Conservation (phyloP, 257 asterid species). For the Vinca minor region DNA sequence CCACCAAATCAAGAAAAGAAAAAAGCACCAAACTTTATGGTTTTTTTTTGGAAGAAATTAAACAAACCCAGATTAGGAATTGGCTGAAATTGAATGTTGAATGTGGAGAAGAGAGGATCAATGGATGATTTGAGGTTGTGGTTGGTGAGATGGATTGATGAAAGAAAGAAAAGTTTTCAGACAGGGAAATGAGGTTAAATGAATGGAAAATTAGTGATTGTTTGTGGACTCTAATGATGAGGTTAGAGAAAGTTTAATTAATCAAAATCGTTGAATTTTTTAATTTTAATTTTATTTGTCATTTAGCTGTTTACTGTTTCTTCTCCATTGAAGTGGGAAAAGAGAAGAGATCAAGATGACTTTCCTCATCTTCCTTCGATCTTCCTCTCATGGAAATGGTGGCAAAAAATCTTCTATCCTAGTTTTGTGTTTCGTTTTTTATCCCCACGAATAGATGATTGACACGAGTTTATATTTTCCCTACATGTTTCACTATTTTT, state of each 20-base stretch:
- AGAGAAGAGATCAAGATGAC: not conserved
- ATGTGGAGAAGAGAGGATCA: slow-evolving; percentile 1
- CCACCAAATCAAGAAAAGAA: slow-evolving; percentile 1
- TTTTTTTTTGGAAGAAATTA: not conserved
- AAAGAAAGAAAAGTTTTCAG: slow-evolving; percentile 2
- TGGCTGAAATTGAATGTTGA: slow-evolving; percentile 6
- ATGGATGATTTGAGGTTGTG: not conserved
- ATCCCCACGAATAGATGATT: too few species aligned
- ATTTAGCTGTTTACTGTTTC: too few species aligned
- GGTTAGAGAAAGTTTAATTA: slow-evolving; percentile 1
- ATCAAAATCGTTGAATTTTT: too few species aligned
- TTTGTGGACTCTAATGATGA: too few species aligned
- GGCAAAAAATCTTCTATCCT: too few species aligned
- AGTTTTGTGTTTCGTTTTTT: too few species aligned
- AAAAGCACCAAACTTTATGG: not conserved
- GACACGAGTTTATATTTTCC: too few species aligned
- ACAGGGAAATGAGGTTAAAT: not conserved
- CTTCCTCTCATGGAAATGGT: too few species aligned
- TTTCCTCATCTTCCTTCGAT: too few species aligned
- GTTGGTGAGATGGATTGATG: not conserved
- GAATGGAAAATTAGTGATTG: too few species aligned
- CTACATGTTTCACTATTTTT: too few species aligned
- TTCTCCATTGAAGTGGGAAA: not conserved
- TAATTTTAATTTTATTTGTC: too few species aligned
- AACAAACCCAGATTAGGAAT: not conserved